Evolutionary conservation across 2,329 filamentous ascomycete species (phyloP), one percentile per base, ranked within the genome.

Genomic region (Arthrobotrys iridis): DNA sequence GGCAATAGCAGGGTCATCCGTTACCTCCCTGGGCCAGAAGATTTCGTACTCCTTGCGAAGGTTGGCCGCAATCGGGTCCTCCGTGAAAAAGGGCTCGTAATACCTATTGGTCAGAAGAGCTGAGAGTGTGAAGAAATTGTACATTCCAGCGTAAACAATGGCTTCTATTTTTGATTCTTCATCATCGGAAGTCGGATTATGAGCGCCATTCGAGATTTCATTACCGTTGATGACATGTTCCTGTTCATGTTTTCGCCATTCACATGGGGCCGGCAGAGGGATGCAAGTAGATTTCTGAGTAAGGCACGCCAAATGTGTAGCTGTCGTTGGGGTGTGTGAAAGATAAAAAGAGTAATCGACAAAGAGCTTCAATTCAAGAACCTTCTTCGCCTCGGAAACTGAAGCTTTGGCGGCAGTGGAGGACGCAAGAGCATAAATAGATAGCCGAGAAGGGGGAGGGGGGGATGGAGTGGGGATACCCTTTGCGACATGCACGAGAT

Each of bases 11-110:
- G 57, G 57, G 28, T 70, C 65, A 1, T 55, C 43, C 4, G 43
- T 52, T n/a, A 62, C 48, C 37, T 64, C 58, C 37, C 66, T 55
- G 28, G 66, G 66, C 66, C 66, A 71, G 41, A 57, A 71, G 7
- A 64, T 63, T 18, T 30, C 45, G 35, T 71, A 71, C 0, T 18
- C 58, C 4, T 57, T 41, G 10, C 58, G 37, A 33, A 71, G 37
- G 3, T 24, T 48, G 0, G 30, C 22, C 0, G 66, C 20, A 13
- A 71, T 48, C 6, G 11, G 20, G 18, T 58, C 40, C 6, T 58
- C 28, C 8, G 37, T 40, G 30, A 71, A 71, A 10, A 71, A 71
- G 0, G 66, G 66, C 13, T 63, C 66, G 28, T 63, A 71, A 33
- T 71, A 71, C 3, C 57, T 15, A 64, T 64, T 64, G n/a, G 66